Evolutionary conservation across 202 grass and related monocot species (phyloP).

Genomic region (Musa balbisiana): DNA sequence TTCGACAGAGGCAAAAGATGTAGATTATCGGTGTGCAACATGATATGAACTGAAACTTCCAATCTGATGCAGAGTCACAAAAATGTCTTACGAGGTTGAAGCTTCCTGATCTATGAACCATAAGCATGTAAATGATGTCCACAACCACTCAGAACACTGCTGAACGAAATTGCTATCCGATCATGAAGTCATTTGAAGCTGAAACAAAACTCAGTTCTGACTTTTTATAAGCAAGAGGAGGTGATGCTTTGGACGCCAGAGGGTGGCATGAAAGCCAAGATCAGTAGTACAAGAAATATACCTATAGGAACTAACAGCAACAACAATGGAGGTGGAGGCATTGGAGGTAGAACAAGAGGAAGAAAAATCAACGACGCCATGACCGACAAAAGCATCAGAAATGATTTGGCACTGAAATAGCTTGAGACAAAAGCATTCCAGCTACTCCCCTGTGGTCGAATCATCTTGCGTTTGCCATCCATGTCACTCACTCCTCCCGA

Average conservation of each 20-base stretch:
- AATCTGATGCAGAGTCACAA: no score
- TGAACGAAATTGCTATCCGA: not conserved
- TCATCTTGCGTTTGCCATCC: not conserved
- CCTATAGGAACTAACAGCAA: constrained; percentile 46
- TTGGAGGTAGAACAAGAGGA: constrained; percentile 52
- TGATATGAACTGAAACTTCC: no score
- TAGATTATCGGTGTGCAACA: no score
- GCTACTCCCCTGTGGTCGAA: not conserved
- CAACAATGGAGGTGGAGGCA: constrained; percentile 46
- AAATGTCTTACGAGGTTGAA: no score
- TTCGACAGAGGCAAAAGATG: no score
- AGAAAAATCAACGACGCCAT: constrained; percentile 38
- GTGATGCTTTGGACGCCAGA: constrained; percentile 37
- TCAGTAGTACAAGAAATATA: constrained; percentile 39
- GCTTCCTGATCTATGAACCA: no score
- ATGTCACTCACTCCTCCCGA: not conserved
- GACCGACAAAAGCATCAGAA: constrained; percentile 35
- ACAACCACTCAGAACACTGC: no score
- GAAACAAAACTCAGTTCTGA: not conserved
- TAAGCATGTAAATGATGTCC: not conserved
- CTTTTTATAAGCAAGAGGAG: constrained; percentile 21
- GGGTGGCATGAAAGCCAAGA: constrained; percentile 41
- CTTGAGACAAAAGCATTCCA: constrained; percentile 5
- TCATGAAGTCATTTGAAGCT: not conserved
- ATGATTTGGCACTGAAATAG: constrained; percentile 33